These are phyloP conservation scores for Sistotremastrum suecicum DNA, from an alignment of 768 basidiomycete genomes.

Conservation along the genomic window DNA sequence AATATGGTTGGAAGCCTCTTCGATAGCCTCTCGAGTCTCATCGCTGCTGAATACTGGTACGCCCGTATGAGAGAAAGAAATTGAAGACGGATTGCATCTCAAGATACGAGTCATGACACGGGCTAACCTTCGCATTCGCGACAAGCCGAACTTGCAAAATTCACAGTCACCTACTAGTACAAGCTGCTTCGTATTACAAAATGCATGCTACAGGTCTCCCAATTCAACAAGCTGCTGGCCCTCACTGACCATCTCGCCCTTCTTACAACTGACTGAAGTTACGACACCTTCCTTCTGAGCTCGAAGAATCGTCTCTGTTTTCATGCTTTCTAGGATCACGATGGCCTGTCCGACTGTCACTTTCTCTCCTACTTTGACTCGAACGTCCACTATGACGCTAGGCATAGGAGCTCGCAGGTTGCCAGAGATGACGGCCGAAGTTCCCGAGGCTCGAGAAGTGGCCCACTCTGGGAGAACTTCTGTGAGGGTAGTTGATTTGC, in stretches of 20 bases:
- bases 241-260: slow-evolving; percentile 89
- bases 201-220: neutral
- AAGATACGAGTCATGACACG: slow-evolving; percentile 26
- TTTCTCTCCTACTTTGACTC: slow-evolving; percentile 58
- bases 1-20: slow-evolving; percentile 41
- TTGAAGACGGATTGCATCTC: slow-evolving; percentile 46
- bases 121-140: no score
- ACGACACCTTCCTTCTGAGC: slow-evolving; percentile 58
- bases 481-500: slow-evolving; percentile 44
- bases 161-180: no score
- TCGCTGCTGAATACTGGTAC: slow-evolving; percentile 33
- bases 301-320: slow-evolving; percentile 84
- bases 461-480: slow-evolving; percentile 18
- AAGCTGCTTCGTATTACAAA: no score
- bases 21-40: slow-evolving; percentile 39
- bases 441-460: neutral
- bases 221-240: slow-evolving; percentile 58
- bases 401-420: slow-evolving; percentile 80
- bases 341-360: slow-evolving; percentile 74
- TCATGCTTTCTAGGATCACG: slow-evolving; percentile 90
- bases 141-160: no score
- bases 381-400: slow-evolving; percentile 83
- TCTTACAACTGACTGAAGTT: slow-evolving; percentile 55
- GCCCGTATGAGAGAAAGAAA: slow-evolving; percentile 37
- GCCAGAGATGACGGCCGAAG: slow-evolving; percentile 17